phyloP scores from a whole-genome alignment of 106 monocot genomes.

The Narthecium ossifragum region DNA sequence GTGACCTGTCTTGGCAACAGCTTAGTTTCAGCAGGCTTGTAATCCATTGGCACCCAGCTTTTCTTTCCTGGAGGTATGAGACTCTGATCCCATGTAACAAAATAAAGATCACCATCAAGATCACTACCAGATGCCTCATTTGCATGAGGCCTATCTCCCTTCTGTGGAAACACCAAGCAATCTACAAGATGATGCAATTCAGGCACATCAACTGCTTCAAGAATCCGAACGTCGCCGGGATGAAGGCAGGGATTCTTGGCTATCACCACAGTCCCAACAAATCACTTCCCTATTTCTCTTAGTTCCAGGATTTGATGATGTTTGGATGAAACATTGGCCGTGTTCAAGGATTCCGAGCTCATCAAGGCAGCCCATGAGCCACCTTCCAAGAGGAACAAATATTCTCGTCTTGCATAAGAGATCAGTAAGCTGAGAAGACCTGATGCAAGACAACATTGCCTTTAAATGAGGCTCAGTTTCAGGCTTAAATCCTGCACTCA shows the following conservation, averaged over 20 bases:
- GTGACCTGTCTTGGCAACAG: no score
- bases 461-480: constrained; percentile 67
- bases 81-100: constrained; percentile 69
- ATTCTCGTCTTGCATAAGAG: constrained; percentile 12
- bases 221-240: constrained; percentile 6
- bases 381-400: constrained; percentile 10
- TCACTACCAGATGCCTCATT: constrained; percentile 97
- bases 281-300: neutral
- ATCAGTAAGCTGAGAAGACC: constrained; percentile 59
- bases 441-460: constrained; percentile 56
- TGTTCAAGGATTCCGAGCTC: constrained; percentile 2
- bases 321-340: constrained; percentile 18
- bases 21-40: constrained; percentile 30
- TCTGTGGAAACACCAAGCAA: constrained; percentile 4
- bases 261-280: constrained; percentile 2
- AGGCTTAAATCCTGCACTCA: constrained; percentile 67
- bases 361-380: constrained; percentile 23
- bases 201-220: constrained; percentile 5
- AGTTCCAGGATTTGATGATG: constrained; percentile 1
- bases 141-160: constrained; percentile 56
- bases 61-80: constrained; percentile 62
- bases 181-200: constrained; percentile 10
- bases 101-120: constrained; percentile 94
- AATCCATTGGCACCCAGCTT: constrained; percentile 75
- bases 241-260: constrained; percentile 17